Evolutionary conservation across 441 rosid species (phyloP).

Genomic region (Euphorbia celastroides): DNA sequence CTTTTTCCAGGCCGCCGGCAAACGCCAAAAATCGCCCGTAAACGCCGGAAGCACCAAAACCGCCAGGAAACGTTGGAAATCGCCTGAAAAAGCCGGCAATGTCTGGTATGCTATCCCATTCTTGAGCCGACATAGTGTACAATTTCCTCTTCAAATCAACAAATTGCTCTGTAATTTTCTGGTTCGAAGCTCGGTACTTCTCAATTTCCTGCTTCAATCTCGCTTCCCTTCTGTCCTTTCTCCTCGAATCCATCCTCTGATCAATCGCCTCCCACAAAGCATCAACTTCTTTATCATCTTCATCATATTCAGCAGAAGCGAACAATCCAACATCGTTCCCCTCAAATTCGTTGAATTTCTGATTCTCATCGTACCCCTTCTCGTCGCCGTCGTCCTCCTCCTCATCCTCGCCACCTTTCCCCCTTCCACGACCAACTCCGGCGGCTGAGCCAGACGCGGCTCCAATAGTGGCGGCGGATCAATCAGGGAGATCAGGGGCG

Average conservation of each 20-base stretch:
- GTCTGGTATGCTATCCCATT: constrained; percentile 90
- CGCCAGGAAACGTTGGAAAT: too few species aligned
- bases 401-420: constrained; percentile 66
- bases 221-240: constrained; percentile 84
- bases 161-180: constrained; percentile 88
- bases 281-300: constrained; percentile 92
- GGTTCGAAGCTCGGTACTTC: constrained; percentile 84
- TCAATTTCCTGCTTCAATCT: constrained; percentile 85
- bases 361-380: constrained; percentile 89
- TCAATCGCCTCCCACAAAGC: constrained; percentile 90
- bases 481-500: constrained; percentile 82
- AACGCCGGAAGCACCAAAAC: too few species aligned
- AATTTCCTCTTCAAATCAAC: constrained; percentile 88
- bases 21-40: too few species aligned
- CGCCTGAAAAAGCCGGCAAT: too few species aligned
- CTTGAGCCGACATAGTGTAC: constrained; percentile 57
- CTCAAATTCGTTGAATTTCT: constrained; percentile 94
- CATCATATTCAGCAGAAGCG: constrained; percentile 83
- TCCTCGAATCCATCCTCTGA: constrained; percentile 81
- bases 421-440: constrained; percentile 59
- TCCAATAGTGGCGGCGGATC: constrained; percentile 54
- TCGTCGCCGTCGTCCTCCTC: constrained; percentile 88
- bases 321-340: constrained; percentile 96
- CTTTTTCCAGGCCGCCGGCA: too few species aligned
- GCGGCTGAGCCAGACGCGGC: constrained; percentile 32